phyloP scores from a whole-genome alignment of 257 asterid species.

The Gardenia jasminoides region DNA sequence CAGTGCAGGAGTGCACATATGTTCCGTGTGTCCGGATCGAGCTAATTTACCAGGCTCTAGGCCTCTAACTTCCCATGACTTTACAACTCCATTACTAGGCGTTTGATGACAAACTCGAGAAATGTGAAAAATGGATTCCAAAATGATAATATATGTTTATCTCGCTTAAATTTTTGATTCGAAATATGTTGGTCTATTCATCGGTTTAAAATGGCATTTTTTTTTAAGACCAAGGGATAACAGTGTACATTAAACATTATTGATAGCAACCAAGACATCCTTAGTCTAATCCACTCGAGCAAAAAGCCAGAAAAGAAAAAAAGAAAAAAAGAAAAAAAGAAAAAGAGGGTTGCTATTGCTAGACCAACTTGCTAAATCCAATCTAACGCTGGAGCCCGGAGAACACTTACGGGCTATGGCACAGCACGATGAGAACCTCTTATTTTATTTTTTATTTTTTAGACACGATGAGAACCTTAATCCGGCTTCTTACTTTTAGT shows the following conservation, averaged over 20 bases:
- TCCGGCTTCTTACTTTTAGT: too few relatives aligned
- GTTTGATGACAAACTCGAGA: neutral
- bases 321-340: too few relatives aligned
- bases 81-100: neutral
- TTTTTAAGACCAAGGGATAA: neutral
- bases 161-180: too few relatives aligned
- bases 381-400: neutral
- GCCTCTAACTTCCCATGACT: neutral
- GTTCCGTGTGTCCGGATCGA: neutral
- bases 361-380: neutral
- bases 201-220: neutral
- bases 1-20: neutral
- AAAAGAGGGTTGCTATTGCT: neutral
- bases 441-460: too few relatives aligned
- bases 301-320: too few relatives aligned
- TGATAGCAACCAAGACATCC: neutral
- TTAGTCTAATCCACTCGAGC: too few relatives aligned
- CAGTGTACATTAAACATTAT: neutral
- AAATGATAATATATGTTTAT: too few relatives aligned
- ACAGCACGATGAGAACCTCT: too few relatives aligned
- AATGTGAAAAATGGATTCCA: too few relatives aligned
- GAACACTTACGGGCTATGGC: too few relatives aligned
- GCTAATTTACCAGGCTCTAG: neutral
- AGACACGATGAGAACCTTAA: too few relatives aligned
- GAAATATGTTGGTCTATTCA: too few relatives aligned